Evolutionary conservation across 768 basidiomycete genomes (phyloP).

Genomic region (Kwoniella europaea): DNA sequence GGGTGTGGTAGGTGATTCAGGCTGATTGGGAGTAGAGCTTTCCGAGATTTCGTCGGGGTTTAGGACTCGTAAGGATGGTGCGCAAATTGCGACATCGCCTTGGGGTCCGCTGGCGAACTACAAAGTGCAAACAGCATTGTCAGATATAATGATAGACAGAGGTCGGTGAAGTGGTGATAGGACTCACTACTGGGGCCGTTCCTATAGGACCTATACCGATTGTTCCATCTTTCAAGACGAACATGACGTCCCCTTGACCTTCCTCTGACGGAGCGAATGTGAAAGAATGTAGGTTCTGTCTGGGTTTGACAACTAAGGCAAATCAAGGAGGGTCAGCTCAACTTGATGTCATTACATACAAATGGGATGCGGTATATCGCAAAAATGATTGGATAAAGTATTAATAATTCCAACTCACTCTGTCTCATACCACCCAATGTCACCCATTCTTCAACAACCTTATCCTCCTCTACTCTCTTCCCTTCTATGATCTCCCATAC

Average conservation of each 20-base stretch:
- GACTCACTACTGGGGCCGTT: conserved; percentile 33
- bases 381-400: too few relatives aligned
- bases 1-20: conserved; percentile 8
- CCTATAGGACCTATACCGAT: conserved; percentile 49
- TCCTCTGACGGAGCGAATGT: conserved; percentile 30
- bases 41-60: conserved; percentile 18
- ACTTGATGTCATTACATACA: too few relatives aligned
- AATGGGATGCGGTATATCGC: too few relatives aligned
- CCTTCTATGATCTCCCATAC: conserved; percentile 51
- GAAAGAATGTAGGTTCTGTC: conserved; percentile 45
- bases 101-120: conserved; percentile 31
- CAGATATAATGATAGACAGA: neutral
- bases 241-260: conserved; percentile 38
- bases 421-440: conserved; percentile 41
- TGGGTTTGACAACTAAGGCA: conserved; percentile 42
- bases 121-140: neutral
- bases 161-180: too few relatives aligned
- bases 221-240: conserved; percentile 50
- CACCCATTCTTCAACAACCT: conserved; percentile 37
- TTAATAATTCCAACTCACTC: conserved; percentile 21
- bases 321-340: neutral
- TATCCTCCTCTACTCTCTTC: conserved; percentile 18
- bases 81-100: conserved; percentile 32
- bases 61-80: conserved; percentile 10
- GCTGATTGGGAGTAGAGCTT: neutral